Evolutionary conservation across 2,329 filamentous ascomycete genomes (phyloP), one percentile per base, ranked within the genome.

Genomic region (Bimuria novae-zelandiae): DNA sequence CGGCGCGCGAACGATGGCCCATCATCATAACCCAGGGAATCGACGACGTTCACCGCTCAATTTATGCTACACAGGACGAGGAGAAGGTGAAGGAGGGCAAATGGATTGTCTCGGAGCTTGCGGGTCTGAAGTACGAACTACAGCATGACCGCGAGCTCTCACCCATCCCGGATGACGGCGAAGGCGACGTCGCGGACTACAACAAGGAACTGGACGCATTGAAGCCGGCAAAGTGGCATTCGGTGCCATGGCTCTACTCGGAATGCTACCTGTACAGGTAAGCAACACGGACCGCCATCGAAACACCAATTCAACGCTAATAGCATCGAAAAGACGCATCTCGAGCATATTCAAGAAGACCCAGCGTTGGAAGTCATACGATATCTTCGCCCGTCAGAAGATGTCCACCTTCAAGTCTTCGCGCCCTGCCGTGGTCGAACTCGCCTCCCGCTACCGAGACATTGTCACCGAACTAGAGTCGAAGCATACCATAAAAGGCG

Each of bases 201-300:
- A 99, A 99, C 77, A 80, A 86, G 60, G 92, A 97, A 75, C 78
- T 99, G 5, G 83, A 88, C 61, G 81, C 87, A 60, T 82, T 91
- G 17, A 89, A 87, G 37, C 84, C 82, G 41, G 85, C 89, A 0
- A 86, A 83, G 41, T 99, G 94, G 94, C 88, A 93, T 69, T 82
- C 88, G 57, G 85, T 88, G 4, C 84, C 92, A 5, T 99, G 94
- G 94, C 82, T 99, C 1, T 99, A 85, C 75, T 80, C 88, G 22
- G 94, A 99, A 78, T 97, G 94, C 79, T 97, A 97, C 74, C 82
- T 99, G 53, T 97, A 93, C 78, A 82, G 89, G 86, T 88, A 77
- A 48, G 68, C 66, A 52, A 23, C 1, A 7, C 25, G 22, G 14
- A 12, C 3, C 10, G 11, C 17, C 35, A 30, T 11, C 3, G 1